Conservation (phyloP, 306 rosid species). For the Quercus robur region DNA sequence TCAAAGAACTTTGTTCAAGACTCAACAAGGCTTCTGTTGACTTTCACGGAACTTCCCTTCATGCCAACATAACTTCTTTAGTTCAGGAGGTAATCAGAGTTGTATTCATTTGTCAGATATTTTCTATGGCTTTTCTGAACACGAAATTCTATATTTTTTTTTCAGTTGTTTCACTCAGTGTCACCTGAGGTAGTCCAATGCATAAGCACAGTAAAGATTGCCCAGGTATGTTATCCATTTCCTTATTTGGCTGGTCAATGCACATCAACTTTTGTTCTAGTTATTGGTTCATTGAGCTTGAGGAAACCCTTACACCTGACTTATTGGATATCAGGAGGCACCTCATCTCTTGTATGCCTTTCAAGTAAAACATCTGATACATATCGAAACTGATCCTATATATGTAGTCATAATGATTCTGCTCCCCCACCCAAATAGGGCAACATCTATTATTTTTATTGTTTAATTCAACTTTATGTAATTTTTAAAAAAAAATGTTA, state of each 20-base stretch:
- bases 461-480: not conserved
- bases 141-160: not conserved
- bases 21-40: constrained; percentile 41
- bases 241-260: constrained; percentile 14
- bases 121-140: constrained; percentile 15
- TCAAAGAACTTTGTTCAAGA: constrained; percentile 77
- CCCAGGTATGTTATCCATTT: constrained; percentile 58
- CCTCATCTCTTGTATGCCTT: not conserved
- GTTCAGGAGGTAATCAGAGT: constrained; percentile 59
- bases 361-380: not conserved
- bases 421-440: not conserved
- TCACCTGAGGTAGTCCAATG: constrained; percentile 65
- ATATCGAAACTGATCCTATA: not conserved
- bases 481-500: not conserved
- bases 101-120: constrained; percentile 19
- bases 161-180: constrained; percentile 62
- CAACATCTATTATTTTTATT: not conserved
- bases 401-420: not conserved
- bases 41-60: constrained; percentile 29
- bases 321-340: not conserved
- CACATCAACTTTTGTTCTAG: not conserved
- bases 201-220: constrained; percentile 75
- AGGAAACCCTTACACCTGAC: not conserved
- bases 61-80: constrained; percentile 43
- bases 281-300: not conserved